Evolutionary conservation across 805 yeast genomes (phyloP).

Genomic region (Yamadazyma kitorensis): DNA sequence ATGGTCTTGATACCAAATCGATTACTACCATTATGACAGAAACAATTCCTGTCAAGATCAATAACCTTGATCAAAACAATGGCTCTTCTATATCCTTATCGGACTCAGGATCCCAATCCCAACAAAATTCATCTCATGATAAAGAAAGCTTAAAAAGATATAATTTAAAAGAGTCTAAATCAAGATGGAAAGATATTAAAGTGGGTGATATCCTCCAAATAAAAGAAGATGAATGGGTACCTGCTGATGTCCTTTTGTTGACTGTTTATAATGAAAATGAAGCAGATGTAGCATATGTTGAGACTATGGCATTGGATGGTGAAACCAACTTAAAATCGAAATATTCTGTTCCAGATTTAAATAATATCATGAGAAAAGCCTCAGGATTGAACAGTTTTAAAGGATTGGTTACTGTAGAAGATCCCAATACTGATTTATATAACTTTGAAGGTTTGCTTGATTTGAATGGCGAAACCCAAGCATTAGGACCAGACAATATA

Average conservation of each 20-base stretch:
- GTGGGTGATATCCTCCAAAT: constrained; percentile 87
- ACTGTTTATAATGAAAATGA: constrained; percentile 58
- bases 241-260: constrained; percentile 81
- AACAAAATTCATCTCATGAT: constrained; percentile 12
- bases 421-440: constrained; percentile 88
- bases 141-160: constrained; percentile 21
- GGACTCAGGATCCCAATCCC: not conserved
- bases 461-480: constrained; percentile 38
- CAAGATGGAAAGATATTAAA: constrained; percentile 69
- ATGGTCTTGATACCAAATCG: constrained; percentile 33
- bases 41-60: constrained; percentile 21
- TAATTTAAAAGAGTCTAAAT: constrained; percentile 30
- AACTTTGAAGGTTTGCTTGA: constrained; percentile 80
- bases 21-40: constrained; percentile 39
- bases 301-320: constrained; percentile 97
- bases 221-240: constrained; percentile 84
- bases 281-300: constrained; percentile 67
- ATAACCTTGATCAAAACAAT: not conserved
- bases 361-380: constrained; percentile 49
- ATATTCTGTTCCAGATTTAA: constrained; percentile 62
- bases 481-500: constrained; percentile 80
- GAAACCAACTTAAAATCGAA: constrained; percentile 87
- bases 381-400: constrained; percentile 47
- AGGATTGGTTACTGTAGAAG: constrained; percentile 69
- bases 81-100: not conserved